phyloP scores from a whole-genome alignment of 306 rosid genomes.

The Vigna unguiculata region DNA sequence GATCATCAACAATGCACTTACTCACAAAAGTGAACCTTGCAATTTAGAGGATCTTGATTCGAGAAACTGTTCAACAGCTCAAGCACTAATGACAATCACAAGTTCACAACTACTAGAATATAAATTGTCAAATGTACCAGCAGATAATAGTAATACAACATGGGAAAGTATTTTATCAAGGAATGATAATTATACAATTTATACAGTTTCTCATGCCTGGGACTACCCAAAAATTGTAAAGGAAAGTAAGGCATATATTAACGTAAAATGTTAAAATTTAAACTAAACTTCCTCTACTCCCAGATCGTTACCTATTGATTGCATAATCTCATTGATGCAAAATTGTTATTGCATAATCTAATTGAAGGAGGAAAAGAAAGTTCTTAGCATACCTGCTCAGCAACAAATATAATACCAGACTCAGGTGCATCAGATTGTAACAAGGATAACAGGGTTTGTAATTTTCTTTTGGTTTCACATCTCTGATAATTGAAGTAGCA shows the following conservation, averaged over 20 bases:
- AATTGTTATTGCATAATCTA: constrained; percentile 18
- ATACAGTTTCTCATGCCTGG: constrained; percentile 1
- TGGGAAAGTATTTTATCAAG: constrained; percentile 24
- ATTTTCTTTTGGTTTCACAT: constrained; percentile 61
- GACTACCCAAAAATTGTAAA: constrained; percentile 4
- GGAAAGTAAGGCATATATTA: constrained; percentile 23
- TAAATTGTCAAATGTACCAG: not conserved
- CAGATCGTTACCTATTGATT: constrained; percentile 26
- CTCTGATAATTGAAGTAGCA: constrained; percentile 59
- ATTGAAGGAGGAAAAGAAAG: constrained; percentile 42
- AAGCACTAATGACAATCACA: too few relatives aligned
- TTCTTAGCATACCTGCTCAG: constrained; percentile 72
- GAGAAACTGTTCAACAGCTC: too few relatives aligned
- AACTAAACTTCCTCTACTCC: constrained; percentile 1
- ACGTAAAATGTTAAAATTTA: constrained; percentile 10
- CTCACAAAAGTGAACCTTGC: too few relatives aligned
- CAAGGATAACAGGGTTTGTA: constrained; percentile 68
- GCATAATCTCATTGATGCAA: constrained; percentile 20
- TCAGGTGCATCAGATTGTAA: constrained; percentile 71
- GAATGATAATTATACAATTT: constrained; percentile 28
- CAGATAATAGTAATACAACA: constrained; percentile 19
- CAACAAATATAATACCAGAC: constrained; percentile 80
- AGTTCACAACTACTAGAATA: too few relatives aligned
- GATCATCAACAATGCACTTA: too few relatives aligned
- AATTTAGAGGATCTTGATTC: too few relatives aligned